Evolutionary conservation across 345 rosid species (phyloP).

Genomic region (Rhodomyrtus tomentosa): DNA sequence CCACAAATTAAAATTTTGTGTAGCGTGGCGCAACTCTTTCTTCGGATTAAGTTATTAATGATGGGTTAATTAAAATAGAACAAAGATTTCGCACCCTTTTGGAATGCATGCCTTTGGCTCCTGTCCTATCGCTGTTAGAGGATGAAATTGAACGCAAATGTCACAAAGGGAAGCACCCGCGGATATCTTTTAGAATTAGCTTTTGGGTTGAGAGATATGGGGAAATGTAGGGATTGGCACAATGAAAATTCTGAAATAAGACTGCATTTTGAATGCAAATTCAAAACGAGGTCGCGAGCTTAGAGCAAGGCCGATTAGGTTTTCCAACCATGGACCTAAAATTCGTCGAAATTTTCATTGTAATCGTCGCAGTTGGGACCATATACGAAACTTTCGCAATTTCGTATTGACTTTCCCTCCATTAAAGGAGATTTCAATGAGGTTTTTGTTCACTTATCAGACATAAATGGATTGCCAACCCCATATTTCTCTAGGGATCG

Average conservation of each 20-base stretch:
- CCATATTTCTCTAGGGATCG: background rate
- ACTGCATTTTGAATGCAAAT: no score
- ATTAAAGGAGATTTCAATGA: background rate
- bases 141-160: no score
- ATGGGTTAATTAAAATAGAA: background rate
- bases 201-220: background rate
- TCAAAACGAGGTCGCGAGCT: background rate
- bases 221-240: background rate
- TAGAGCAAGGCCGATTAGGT: background rate
- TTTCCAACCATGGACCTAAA: background rate
- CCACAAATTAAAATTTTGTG: background rate
- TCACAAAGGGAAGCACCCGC: no score
- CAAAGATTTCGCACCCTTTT: background rate
- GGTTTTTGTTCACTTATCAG: background rate
- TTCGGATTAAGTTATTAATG: background rate
- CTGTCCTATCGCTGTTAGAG: no score
- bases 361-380: accelerated
- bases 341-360: background rate
- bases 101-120: no score
- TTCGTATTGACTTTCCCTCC: background rate
- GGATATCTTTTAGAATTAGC: no score
- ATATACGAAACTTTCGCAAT: background rate
- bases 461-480: background rate
- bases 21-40: background rate
- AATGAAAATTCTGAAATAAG: background rate